Conservation (phyloP, 306 rosid species). For the Vigna angularis region DNA sequence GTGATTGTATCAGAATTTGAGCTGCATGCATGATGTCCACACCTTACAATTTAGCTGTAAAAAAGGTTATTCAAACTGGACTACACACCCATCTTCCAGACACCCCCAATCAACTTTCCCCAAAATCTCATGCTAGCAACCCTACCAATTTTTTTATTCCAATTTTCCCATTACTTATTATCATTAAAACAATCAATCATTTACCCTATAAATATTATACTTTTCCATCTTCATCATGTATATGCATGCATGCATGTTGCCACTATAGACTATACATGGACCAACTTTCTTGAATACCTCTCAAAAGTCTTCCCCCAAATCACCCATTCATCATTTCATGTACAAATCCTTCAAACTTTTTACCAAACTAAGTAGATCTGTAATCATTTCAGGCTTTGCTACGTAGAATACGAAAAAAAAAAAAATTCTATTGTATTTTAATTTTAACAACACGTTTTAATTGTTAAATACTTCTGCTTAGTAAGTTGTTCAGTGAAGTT, state of each 20-base stretch:
- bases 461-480: too few relatives aligned
- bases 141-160: slow-evolving; percentile 26
- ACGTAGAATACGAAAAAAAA: neutral
- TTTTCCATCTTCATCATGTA: neutral
- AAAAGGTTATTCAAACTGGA: slow-evolving; percentile 13
- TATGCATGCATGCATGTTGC: slow-evolving; percentile 19
- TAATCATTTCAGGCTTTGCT: neutral
- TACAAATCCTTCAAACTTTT: neutral
- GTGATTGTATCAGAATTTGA: slow-evolving; percentile 30
- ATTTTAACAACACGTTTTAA: neutral
- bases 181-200: neutral
- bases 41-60: slow-evolving; percentile 1
- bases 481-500: neutral
- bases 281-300: slow-evolving; percentile 4
- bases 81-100: slow-evolving; percentile 6
- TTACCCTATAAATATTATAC: neutral
- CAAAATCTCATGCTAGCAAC: slow-evolving; percentile 44
- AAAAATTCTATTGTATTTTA: neutral
- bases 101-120: slow-evolving; percentile 35
- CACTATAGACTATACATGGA: slow-evolving; percentile 15
- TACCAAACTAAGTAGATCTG: slow-evolving; percentile 14
- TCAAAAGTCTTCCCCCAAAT: slow-evolving; percentile 24
- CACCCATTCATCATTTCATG: neutral
- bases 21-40: slow-evolving; percentile 5
- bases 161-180: neutral